Conservation (phyloP, 192 early-diverging fungal genomes). For the Coemansia sp. region DNA sequence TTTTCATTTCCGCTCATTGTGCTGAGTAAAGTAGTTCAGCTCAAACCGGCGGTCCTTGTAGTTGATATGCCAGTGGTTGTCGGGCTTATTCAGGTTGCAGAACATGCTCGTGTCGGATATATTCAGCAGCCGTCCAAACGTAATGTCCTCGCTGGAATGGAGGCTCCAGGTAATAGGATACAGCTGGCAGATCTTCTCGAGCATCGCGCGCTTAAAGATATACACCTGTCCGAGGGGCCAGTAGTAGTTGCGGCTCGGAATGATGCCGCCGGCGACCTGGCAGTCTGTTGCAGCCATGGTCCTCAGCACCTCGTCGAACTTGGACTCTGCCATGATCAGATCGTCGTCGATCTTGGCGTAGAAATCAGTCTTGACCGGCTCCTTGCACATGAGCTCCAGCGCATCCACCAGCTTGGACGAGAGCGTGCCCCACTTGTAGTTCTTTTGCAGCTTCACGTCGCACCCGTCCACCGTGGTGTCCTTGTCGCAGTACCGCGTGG, state of each 20-base stretch:
- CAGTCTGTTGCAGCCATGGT: neutral
- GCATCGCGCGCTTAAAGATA: neutral
- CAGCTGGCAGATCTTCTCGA: neutral
- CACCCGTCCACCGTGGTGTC: neutral
- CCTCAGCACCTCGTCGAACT: neutral
- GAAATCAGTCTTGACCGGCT: neutral
- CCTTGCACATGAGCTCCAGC: neutral
- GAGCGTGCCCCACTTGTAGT: constrained; percentile 7
- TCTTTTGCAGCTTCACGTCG: constrained; percentile 1
- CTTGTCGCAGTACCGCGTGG: constrained; percentile 2
- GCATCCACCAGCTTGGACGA: neutral
- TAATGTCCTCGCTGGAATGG: neutral
- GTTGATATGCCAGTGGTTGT: constrained; percentile 4
- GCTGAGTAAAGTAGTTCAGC: neutral
- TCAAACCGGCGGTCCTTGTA: neutral
- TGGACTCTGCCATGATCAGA: constrained; percentile 1
- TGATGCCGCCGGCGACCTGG: neutral
- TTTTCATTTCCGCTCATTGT: neutral
- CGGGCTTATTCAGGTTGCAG: neutral
- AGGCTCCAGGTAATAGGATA: neutral
- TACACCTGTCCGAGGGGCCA: constrained; percentile 4
- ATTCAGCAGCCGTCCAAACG: neutral
- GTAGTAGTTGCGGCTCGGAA: neutral
- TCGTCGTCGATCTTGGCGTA: constrained; percentile 3
- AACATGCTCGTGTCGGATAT: neutral